These are phyloP conservation scores for Saccharomycopsis vini DNA, from an alignment of 805 yeast species.

Conservation along the genomic window DNA sequence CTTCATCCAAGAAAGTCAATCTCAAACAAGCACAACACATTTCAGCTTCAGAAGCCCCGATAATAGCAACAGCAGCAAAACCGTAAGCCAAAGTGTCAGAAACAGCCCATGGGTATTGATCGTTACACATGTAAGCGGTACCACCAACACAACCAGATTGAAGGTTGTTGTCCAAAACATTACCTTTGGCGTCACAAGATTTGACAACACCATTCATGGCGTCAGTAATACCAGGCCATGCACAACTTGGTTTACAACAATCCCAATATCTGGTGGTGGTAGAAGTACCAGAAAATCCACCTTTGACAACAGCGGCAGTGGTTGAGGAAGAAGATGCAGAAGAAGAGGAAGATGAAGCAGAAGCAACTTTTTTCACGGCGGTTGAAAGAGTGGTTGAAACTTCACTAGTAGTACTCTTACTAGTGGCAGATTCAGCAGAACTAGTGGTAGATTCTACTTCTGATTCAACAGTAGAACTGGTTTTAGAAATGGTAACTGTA, in stretches of 20 bases:
- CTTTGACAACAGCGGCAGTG: neutral
- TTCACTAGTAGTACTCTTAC: too few species aligned
- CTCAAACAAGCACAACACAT: slow-evolving; percentile 9
- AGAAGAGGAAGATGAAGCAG: neutral
- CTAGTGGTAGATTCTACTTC: too few species aligned
- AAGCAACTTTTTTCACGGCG: too few species aligned
- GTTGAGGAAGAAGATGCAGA: neutral
- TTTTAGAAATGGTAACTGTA: too few species aligned
- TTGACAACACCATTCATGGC: slow-evolving; percentile 5
- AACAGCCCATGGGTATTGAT: slow-evolving; percentile 9
- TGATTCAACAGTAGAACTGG: too few species aligned
- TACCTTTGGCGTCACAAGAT: slow-evolving; percentile 14
- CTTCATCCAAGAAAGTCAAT: slow-evolving; percentile 8
- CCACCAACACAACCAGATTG: slow-evolving; percentile 14
- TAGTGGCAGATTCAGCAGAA: too few species aligned
- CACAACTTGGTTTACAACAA: slow-evolving; percentile 15
- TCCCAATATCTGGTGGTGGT: slow-evolving; percentile 13
- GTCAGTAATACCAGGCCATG: slow-evolving; percentile 12
- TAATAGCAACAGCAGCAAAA: slow-evolving; percentile 7
- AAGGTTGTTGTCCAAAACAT: neutral
- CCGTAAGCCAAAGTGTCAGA: slow-evolving; percentile 9
- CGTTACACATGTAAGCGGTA: slow-evolving; percentile 13
- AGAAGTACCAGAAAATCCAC: slow-evolving; percentile 12
- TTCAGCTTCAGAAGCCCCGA: slow-evolving; percentile 1
- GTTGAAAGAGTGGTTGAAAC: too few species aligned